These are phyloP conservation scores for Citrus maxima DNA, from an alignment of 345 rosid genomes.

Conservation along the genomic window DNA sequence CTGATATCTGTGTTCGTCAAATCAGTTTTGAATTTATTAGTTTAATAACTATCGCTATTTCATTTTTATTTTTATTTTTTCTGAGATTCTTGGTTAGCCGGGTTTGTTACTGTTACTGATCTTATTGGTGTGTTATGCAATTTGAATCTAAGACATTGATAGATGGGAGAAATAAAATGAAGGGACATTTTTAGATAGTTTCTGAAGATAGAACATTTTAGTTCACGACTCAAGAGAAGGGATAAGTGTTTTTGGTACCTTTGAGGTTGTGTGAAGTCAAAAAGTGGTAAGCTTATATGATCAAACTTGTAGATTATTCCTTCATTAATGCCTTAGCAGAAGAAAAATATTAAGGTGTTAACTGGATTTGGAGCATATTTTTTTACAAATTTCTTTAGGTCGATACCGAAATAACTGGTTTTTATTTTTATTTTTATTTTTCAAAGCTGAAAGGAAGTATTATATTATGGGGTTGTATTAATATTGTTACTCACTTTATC, in stretches of 20 bases:
- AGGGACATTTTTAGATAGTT: background rate
- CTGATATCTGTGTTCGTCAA: background rate
- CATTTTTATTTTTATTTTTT: background rate
- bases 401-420: background rate
- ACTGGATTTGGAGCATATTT: background rate
- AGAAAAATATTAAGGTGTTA: background rate
- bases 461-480: background rate
- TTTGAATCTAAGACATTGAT: background rate
- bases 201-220: background rate
- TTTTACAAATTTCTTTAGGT: background rate
- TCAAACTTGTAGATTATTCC: background rate
- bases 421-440: background rate
- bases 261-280: background rate
- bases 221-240: background rate
- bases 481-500: background rate
- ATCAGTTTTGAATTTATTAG: background rate
- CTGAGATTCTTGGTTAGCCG: background rate
- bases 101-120: background rate
- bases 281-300: background rate
- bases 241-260: background rate
- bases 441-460: background rate
- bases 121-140: background rate
- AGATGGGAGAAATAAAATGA: background rate
- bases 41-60: background rate
- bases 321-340: background rate